A percentile compares a stretch with the other conserved stretches of the same genome.
Conservation (phyloP, 2,329 filamentous ascomycete species). For the Penicillium digitatum region DNA sequence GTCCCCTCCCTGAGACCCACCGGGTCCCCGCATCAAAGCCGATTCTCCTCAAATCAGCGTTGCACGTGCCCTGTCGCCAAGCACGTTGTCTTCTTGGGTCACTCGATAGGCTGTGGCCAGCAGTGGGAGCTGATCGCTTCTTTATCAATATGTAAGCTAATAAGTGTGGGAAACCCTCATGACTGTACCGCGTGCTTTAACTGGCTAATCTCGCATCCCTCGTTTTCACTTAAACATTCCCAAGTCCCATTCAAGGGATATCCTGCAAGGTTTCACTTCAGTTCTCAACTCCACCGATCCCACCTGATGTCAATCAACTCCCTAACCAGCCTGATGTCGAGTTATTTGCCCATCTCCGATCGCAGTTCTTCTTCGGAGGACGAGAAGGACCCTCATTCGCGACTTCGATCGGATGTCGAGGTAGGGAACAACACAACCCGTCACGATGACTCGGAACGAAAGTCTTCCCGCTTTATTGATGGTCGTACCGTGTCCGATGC, state of each 20-base stretch:
- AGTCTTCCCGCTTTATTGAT: constrained; percentile 30
- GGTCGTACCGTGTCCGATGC: constrained; percentile 51
- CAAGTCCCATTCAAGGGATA: constrained; percentile 6
- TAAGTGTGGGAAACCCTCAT: not conserved
- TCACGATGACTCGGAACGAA: constrained; percentile 19
- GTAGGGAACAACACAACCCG: constrained; percentile 6
- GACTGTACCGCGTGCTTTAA: constrained; percentile 11
- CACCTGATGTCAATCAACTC: constrained; percentile 31
- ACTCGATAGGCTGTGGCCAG: constrained; percentile 17
- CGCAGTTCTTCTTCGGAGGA: constrained; percentile 20
- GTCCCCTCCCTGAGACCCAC: constrained; percentile 1
- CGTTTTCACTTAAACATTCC: constrained; percentile 4
- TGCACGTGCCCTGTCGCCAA: constrained; percentile 22
- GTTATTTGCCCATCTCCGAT: constrained; percentile 25
- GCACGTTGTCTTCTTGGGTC: constrained; percentile 19
- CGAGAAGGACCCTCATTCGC: constrained; percentile 27
- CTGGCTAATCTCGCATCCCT: not conserved
- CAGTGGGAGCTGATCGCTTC: constrained; percentile 4
- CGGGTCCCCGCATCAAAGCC: not conserved
- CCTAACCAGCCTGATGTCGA: constrained; percentile 29
- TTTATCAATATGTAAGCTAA: not conserved
- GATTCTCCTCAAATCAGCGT: constrained; percentile 19
- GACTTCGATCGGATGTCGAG: constrained; percentile 19
- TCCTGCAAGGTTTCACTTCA: not conserved
- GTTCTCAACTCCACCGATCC: not conserved